Conservation (phyloP, 129 eudicot species). For the Pulicaria dysenterica region DNA sequence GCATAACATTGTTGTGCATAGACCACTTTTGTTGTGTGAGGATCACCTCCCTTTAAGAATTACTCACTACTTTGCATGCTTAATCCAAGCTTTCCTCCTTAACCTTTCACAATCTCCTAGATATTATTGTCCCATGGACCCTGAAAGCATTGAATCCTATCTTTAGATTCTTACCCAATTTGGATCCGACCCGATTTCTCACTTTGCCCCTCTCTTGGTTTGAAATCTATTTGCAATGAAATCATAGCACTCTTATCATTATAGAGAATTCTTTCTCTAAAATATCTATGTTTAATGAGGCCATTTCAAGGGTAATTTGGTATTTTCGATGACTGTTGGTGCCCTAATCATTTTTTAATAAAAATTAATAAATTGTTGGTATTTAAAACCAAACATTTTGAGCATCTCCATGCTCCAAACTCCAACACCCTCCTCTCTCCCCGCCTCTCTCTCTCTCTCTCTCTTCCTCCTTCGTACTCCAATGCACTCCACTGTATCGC, state of each 20-base stretch:
- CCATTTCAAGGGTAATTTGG: constrained; percentile 34
- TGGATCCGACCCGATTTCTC: constrained; percentile 25
- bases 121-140: constrained; percentile 40
- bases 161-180: constrained; percentile 18
- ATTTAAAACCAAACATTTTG: constrained; percentile 50
- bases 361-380: constrained; percentile 31
- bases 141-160: constrained; percentile 49
- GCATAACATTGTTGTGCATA: no score
- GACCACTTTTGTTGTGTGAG: no score
- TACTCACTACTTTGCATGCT: constrained; percentile 21
- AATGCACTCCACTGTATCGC: constrained; percentile 27
- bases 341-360: constrained; percentile 36
- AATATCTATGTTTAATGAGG: constrained; percentile 15
- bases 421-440: constrained; percentile 31
- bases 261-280: no score
- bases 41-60: no score
- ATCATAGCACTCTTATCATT: no score
- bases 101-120: constrained; percentile 65
- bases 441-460: background rate
- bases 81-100: constrained; percentile 43
- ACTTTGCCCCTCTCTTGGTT: no score
- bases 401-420: constrained; percentile 37
- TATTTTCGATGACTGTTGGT: constrained; percentile 20
- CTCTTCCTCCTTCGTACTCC: constrained; percentile 28
- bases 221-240: no score